Percentiles rank a stretch among this genome's conserved stretches.
These are phyloP conservation scores for Aspergillus cavernicola DNA, from an alignment of 495 filamentous ascomycete genomes.

Conservation along the genomic window DNA sequence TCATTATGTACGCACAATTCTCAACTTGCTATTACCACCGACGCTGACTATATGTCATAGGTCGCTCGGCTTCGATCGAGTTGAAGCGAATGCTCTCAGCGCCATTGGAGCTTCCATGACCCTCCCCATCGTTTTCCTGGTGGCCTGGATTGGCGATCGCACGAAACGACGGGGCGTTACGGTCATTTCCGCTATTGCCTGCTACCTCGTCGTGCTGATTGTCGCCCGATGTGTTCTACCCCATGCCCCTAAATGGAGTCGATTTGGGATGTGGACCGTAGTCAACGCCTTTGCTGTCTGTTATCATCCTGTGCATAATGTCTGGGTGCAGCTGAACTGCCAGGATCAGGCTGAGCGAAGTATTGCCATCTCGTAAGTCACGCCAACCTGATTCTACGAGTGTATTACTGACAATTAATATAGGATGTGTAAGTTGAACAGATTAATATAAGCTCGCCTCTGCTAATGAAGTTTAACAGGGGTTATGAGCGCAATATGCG, in stretches of 20 bases:
- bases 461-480: constrained; percentile 9
- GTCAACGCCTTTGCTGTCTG: constrained; percentile 30
- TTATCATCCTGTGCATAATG: constrained; percentile 36
- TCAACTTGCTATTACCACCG: neutral
- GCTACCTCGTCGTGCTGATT: constrained; percentile 23
- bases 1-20: constrained; percentile 21
- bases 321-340: constrained; percentile 34
- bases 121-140: constrained; percentile 29
- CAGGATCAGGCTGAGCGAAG: constrained; percentile 23
- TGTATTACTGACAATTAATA: neutral
- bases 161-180: constrained; percentile 19
- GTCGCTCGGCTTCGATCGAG: constrained; percentile 28
- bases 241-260: constrained; percentile 21
- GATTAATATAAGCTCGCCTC: neutral
- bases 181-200: constrained; percentile 22
- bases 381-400: neutral
- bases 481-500: constrained; percentile 29
- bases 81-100: constrained; percentile 31
- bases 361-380: constrained; percentile 29
- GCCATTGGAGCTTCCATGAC: constrained; percentile 31
- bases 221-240: constrained; percentile 14
- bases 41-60: neutral
- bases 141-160: constrained; percentile 28
- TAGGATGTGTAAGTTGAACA: constrained; percentile 28
- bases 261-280: constrained; percentile 28